These are phyloP conservation scores for Cytospora mali DNA, from an alignment of 2,329 filamentous ascomycete genomes.

Conservation along the genomic window DNA sequence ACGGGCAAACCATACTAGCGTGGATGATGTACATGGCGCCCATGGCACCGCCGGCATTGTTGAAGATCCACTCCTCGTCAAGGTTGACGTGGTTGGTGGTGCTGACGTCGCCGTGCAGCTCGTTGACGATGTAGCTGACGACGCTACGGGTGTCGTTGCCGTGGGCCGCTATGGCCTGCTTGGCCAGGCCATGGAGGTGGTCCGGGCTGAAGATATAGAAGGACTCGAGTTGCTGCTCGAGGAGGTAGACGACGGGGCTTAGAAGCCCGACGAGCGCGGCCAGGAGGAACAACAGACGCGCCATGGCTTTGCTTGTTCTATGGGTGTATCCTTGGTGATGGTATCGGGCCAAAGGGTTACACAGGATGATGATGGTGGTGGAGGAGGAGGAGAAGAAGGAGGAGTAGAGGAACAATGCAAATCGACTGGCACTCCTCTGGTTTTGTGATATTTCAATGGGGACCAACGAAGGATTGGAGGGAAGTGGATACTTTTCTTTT, in stretches of 20 bases:
- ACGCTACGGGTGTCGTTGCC: constrained; percentile 75
- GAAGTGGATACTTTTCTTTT: no score
- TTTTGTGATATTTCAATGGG: neutral
- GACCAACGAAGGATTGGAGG: neutral
- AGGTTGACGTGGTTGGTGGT: constrained; percentile 62
- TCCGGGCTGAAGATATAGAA: constrained; percentile 77
- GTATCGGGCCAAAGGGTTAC: neutral
- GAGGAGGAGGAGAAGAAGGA: neutral
- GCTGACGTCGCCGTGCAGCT: constrained; percentile 61
- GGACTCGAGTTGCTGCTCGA: constrained; percentile 60
- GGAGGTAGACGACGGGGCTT: constrained; percentile 54
- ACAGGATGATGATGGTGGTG: neutral
- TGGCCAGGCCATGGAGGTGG: constrained; percentile 69
- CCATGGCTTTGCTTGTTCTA: no score
- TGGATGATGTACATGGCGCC: constrained; percentile 90
- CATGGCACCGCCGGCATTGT: constrained; percentile 91
- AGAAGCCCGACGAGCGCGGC: constrained; percentile 58
- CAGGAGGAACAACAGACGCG: constrained; percentile 50
- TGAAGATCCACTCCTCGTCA: constrained; percentile 85
- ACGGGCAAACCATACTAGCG: constrained; percentile 67
- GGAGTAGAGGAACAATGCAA: neutral
- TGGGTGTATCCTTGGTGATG: no score
- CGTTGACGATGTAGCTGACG: constrained; percentile 69
- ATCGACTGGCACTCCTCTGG: neutral
- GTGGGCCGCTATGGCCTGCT: constrained; percentile 66